A percentile compares a stretch with the other conserved stretches of the same genome.
Evolutionary conservation across 2,329 filamentous ascomycete species (phyloP).

Genomic region (Juglanconis sp.): DNA sequence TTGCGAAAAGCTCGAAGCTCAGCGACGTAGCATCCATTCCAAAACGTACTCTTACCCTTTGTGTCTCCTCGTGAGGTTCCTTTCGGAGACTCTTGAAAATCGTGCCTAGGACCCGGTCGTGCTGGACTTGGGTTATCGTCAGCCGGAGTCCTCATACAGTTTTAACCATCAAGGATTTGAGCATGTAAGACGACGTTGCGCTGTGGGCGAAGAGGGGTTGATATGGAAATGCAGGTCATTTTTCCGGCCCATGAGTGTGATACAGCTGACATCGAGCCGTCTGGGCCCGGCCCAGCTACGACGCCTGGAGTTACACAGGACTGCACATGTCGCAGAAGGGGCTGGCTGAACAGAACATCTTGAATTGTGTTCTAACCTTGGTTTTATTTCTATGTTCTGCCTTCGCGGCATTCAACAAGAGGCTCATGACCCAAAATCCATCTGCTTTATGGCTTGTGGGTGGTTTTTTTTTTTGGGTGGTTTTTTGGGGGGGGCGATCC

Average conservation of each 20-base stretch:
- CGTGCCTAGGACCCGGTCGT: neutral
- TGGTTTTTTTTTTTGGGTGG: no score
- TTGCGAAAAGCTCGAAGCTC: slow-evolving; percentile 14
- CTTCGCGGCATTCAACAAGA: no score
- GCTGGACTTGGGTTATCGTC: neutral
- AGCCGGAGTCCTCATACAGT: neutral
- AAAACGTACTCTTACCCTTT: neutral
- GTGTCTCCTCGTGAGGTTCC: neutral
- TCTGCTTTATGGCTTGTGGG: no score
- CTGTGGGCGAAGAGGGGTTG: no score
- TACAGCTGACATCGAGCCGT: neutral
- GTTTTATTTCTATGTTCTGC: no score
- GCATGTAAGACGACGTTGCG: neutral
- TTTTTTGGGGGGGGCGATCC: no score
- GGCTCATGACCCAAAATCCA: no score
- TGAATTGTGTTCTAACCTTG: no score
- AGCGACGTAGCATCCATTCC: slow-evolving; percentile 3
- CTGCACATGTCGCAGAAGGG: no score
- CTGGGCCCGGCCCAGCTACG: neutral
- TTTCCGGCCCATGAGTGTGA: neutral
- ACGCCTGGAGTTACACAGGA: neutral
- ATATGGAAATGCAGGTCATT: neutral
- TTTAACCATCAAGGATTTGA: neutral
- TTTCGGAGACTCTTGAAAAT: neutral
- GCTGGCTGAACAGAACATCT: no score